These are phyloP conservation scores for Tolypocladium tropicale DNA, from an alignment of 2,329 filamentous ascomycete genomes.

Conservation along the genomic window DNA sequence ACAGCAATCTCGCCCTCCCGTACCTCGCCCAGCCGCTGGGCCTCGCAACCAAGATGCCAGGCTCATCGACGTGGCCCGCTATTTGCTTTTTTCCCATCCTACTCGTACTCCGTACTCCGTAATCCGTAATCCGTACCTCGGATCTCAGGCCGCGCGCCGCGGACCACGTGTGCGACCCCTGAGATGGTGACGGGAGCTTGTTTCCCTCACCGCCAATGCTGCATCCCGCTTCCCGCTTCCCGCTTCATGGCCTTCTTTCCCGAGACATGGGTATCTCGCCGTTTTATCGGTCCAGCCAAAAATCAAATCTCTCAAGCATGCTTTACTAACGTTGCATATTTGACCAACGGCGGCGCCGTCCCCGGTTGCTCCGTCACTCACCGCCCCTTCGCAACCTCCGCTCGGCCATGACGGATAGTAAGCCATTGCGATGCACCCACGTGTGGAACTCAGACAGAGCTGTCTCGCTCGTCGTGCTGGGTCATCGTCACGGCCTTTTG, in stretches of 20 bases:
- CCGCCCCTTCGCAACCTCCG: neutral
- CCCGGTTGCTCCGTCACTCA: neutral
- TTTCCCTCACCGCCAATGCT: neutral
- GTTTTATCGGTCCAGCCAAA: neutral
- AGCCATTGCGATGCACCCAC: neutral
- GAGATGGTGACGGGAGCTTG: neutral
- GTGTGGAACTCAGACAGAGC: neutral
- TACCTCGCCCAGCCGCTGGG: too few relatives aligned
- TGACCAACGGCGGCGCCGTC: neutral
- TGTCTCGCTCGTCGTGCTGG: too few relatives aligned
- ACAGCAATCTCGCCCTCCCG: too few relatives aligned
- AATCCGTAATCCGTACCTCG: too few relatives aligned
- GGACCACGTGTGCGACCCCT: neutral
- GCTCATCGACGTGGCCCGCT: too few relatives aligned
- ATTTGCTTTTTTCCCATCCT: too few relatives aligned
- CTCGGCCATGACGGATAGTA: too few relatives aligned
- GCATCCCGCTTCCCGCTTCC: neutral
- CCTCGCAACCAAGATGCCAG: too few relatives aligned
- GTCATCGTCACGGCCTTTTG: neutral
- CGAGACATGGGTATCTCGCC: neutral
- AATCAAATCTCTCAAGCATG: neutral
- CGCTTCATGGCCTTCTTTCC: neutral
- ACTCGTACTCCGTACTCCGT: too few relatives aligned
- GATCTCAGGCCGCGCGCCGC: neutral
- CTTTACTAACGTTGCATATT: neutral